These are phyloP conservation scores for Fusarium verticillioides DNA, from an alignment of 2,329 filamentous ascomycete genomes.

Conservation along the genomic window DNA sequence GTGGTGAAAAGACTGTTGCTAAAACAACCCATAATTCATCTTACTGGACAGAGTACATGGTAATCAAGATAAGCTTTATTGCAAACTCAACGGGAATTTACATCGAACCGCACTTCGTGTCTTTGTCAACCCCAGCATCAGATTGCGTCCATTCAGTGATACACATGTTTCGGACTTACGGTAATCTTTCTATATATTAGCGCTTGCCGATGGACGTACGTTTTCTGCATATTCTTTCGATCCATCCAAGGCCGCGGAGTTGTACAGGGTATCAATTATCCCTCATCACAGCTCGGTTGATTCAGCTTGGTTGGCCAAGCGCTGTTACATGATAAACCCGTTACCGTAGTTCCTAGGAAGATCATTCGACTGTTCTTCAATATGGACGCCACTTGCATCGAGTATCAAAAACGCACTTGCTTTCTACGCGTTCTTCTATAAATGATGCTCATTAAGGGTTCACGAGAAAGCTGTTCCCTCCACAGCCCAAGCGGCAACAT, in stretches of 20 bases:
- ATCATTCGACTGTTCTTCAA: slow-evolving; percentile 31
- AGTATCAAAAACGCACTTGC: background rate
- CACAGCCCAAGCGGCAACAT: slow-evolving; percentile 4
- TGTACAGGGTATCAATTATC: slow-evolving; percentile 13
- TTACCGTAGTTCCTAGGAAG: slow-evolving; percentile 9
- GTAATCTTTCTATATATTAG: slow-evolving; percentile 1
- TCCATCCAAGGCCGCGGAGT: background rate
- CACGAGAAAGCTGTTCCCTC: slow-evolving; percentile 7
- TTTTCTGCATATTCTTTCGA: slow-evolving; percentile 15
- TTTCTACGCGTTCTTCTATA: background rate
- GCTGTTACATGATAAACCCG: background rate
- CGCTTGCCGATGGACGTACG: slow-evolving; percentile 9
- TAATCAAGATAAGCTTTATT: background rate
- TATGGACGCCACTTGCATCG: background rate
- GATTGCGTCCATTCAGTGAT: slow-evolving; percentile 10
- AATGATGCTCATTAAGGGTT: background rate
- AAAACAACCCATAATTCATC: background rate
- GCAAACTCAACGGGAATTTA: background rate
- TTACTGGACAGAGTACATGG: background rate
- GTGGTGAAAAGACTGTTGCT: background rate
- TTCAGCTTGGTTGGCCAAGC: slow-evolving; percentile 17
- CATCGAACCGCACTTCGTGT: slow-evolving; percentile 17
- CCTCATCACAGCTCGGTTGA: slow-evolving; percentile 8
- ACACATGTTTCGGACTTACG: slow-evolving; percentile 19
- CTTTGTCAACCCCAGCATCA: background rate